phyloP scores from a whole-genome alignment of 148 eudicot genomes.

The Camellia sinensis region DNA sequence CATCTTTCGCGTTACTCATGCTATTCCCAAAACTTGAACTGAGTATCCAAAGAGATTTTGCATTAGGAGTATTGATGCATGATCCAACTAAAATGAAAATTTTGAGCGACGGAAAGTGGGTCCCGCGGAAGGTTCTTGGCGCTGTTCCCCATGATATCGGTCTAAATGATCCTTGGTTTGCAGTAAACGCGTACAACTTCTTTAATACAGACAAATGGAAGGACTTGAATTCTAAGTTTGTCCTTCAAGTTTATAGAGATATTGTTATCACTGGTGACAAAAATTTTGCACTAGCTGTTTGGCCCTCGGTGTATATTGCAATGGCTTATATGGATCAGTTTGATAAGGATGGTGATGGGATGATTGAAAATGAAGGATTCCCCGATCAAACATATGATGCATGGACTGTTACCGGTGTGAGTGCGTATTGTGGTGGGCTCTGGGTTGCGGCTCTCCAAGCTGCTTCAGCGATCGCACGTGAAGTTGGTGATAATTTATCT shows the following conservation, averaged over 20 bases:
- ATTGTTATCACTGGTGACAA: conserved; percentile 75
- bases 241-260: conserved; percentile 47
- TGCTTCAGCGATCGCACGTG: conserved; percentile 81
- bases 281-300: conserved; percentile 74
- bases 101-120: conserved; percentile 68
- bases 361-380: conserved; percentile 97
- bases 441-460: conserved; percentile 99
- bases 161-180: conserved; percentile 91
- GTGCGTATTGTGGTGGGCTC: conserved; percentile 92
- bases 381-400: conserved; percentile 99
- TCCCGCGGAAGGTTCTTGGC: conserved; percentile 75
- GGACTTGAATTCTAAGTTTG: conserved; percentile 43
- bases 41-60: conserved; percentile 91
- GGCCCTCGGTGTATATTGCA: conserved; percentile 94
- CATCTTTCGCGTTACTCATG: conserved; percentile 78
- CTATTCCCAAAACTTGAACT: conserved; percentile 88
- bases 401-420: conserved; percentile 85
- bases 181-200: conserved; percentile 74
- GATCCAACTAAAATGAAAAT: conserved; percentile 74
- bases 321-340: conserved; percentile 76
- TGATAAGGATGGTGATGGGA: conserved; percentile 90
- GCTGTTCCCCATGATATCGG: conserved; percentile 99
- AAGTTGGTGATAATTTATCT: conserved; percentile 75
- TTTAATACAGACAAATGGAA: conserved; percentile 89
- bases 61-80: conserved; percentile 90